A percentile compares a stretch with the other conserved stretches of the same genome.
phyloP scores from a whole-genome alignment of 495 filamentous ascomycete genomes.

The Astrocystis sublimbata region DNA sequence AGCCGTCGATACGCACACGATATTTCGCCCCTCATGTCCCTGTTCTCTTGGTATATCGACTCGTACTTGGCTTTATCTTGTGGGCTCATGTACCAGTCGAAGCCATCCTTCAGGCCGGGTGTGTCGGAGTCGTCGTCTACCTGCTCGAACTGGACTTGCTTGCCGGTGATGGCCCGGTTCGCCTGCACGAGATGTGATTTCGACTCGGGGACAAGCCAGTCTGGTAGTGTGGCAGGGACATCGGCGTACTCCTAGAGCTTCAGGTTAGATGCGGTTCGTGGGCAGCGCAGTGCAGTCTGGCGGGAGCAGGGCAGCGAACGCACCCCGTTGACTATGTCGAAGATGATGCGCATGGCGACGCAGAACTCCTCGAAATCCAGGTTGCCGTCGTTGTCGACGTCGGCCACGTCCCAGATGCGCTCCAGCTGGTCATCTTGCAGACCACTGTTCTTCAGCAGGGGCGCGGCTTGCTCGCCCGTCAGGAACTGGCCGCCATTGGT shows the following conservation, averaged over 20 bases:
- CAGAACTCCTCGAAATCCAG: constrained; percentile 99
- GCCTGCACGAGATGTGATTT: constrained; percentile 96
- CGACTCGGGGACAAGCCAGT: constrained; percentile 95
- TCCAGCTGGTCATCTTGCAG: constrained; percentile 93
- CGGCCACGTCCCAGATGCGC: constrained; percentile 94
- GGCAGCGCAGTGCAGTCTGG: not conserved
- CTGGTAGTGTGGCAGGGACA: constrained; percentile 79
- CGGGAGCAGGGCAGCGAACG: constrained; percentile 33
- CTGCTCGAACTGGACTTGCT: constrained; percentile 76
- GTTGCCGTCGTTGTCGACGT: constrained; percentile 95
- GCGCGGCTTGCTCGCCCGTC: constrained; percentile 87
- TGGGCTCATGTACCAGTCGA: constrained; percentile 99
- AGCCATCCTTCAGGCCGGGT: constrained; percentile 86
- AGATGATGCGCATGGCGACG: constrained; percentile 96
- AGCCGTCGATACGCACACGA: constrained; percentile 58
- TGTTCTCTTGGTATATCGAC: constrained; percentile 89
- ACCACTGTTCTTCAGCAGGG: constrained; percentile 92
- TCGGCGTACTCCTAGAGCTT: constrained; percentile 75
- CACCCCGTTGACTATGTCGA: constrained; percentile 94
- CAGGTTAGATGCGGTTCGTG: constrained; percentile 14
- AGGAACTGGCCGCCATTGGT: constrained; percentile 80
- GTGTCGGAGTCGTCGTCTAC: constrained; percentile 75
- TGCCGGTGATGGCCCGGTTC: constrained; percentile 72
- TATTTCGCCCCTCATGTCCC: constrained; percentile 80
- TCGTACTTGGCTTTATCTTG: constrained; percentile 89